These are phyloP conservation scores for Amanita muscaria DNA, from an alignment of 768 basidiomycete genomes.

Conservation along the genomic window DNA sequence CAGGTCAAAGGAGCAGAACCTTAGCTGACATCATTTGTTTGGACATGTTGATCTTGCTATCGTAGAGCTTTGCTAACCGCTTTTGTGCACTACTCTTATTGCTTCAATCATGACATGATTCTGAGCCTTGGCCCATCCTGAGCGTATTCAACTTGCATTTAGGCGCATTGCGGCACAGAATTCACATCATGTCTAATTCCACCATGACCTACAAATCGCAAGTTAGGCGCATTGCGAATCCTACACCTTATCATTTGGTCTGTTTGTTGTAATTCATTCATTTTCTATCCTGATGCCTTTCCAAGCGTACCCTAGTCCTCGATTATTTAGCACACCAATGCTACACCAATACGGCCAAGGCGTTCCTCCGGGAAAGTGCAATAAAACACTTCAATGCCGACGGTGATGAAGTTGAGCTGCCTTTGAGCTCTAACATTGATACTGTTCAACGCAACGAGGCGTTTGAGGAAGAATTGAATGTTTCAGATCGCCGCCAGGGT, in stretches of 20 bases:
- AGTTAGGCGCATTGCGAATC: constrained; percentile 19
- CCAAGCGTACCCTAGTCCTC: constrained; percentile 61
- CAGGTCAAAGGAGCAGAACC: background rate
- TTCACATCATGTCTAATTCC: too few species aligned
- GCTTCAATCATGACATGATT: too few species aligned
- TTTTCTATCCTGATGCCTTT: background rate
- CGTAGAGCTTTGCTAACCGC: too few species aligned
- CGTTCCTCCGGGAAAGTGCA: constrained; percentile 56
- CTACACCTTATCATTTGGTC: constrained; percentile 39
- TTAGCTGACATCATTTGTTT: too few species aligned
- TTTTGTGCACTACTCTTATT: too few species aligned
- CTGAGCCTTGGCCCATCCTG: too few species aligned
- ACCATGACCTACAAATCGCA: too few species aligned
- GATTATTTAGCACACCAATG: constrained; percentile 73
- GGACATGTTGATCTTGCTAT: background rate
- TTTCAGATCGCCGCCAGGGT: constrained; percentile 3
- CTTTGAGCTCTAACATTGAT: constrained; percentile 6
- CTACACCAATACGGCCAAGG: constrained; percentile 61
- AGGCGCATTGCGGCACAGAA: too few species aligned
- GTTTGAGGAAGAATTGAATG: background rate
- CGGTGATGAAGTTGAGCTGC: constrained; percentile 47
- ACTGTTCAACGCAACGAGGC: background rate
- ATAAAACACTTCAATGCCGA: constrained; percentile 59
- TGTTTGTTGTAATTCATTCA: constrained; percentile 2
- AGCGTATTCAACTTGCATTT: too few species aligned